Percentiles rank a stretch among this genome's conserved stretches.
Evolutionary conservation across 2,329 filamentous ascomycete genomes (phyloP).

Genomic region (Coniochaeta hoffmannii): DNA sequence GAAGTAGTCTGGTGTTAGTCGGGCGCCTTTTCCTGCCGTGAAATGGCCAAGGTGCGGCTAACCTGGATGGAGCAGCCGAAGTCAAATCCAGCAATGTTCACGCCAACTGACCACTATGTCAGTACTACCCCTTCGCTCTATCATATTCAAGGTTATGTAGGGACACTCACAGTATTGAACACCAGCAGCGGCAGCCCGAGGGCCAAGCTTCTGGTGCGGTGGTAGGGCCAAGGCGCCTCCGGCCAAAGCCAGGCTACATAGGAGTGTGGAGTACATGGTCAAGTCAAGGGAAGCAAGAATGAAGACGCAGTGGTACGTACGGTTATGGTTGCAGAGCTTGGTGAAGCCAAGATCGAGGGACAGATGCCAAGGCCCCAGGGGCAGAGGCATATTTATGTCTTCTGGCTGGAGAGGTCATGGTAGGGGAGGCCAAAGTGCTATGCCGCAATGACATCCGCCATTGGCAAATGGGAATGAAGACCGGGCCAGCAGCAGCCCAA

Average conservation of each 20-base stretch:
- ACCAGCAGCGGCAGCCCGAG: background rate
- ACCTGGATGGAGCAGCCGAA: slow-evolving; percentile 35
- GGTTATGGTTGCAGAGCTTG: background rate
- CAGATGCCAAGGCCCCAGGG: background rate
- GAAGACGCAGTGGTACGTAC: background rate
- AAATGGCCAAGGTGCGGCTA: no score
- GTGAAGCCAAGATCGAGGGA: background rate
- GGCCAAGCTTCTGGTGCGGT: background rate
- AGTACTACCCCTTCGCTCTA: background rate
- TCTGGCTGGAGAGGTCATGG: background rate
- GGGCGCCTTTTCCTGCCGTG: no score
- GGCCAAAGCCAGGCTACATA: background rate
- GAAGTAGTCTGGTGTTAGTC: background rate
- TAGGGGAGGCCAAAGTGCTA: background rate
- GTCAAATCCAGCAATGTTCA: slow-evolving; percentile 40
- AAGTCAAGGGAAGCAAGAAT: background rate
- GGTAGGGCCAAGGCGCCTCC: background rate
- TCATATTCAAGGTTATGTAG: background rate
- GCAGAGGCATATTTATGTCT: background rate
- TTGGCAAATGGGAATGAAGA: background rate
- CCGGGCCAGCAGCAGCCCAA: background rate
- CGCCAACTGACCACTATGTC: slow-evolving; percentile 16
- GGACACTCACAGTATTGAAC: background rate
- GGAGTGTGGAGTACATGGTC: background rate
- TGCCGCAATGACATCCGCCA: background rate